Conservation (phyloP, 148 eudicot species). For the Fallopia convolvulus region DNA sequence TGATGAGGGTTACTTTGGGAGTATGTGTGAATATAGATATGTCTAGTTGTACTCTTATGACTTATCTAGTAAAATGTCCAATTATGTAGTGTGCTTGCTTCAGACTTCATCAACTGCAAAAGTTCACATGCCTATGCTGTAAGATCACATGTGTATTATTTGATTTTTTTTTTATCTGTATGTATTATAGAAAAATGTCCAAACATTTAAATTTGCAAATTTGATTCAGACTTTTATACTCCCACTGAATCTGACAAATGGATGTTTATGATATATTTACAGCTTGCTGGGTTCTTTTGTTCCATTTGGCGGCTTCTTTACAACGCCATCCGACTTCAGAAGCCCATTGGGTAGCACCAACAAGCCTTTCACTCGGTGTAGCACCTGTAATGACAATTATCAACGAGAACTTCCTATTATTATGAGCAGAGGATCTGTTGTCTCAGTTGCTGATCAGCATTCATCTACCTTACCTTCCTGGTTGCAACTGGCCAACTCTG, state of each 20-base stretch:
- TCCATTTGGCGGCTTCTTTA: constrained; percentile 92
- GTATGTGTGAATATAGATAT: not conserved
- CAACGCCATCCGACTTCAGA: constrained; percentile 53
- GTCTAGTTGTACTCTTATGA: not conserved
- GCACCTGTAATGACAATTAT: constrained; percentile 54
- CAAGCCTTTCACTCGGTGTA: constrained; percentile 37
- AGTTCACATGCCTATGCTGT: not conserved
- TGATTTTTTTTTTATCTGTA: too few species aligned
- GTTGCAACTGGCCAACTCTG: constrained; percentile 38
- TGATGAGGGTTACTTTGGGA: not conserved
- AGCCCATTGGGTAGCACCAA: constrained; percentile 22
- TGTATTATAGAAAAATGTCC: not conserved
- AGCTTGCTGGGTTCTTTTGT: constrained; percentile 96
- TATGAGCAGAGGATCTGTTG: constrained; percentile 33
- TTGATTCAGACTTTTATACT: not conserved
- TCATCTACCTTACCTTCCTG: constrained; percentile 43
- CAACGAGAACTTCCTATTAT: constrained; percentile 49
- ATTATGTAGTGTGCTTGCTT: not conserved
- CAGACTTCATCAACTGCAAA: not conserved
- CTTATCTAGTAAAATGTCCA: too few species aligned
- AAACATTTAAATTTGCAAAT: not conserved
- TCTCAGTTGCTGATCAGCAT: constrained; percentile 33
- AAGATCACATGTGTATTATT: not conserved
- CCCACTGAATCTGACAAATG: constrained; percentile 30
- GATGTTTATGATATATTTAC: constrained; percentile 30